These are phyloP conservation scores for Cenchrus purpureus DNA, from an alignment of 176 grass and related monocot genomes.

Conservation along the genomic window DNA sequence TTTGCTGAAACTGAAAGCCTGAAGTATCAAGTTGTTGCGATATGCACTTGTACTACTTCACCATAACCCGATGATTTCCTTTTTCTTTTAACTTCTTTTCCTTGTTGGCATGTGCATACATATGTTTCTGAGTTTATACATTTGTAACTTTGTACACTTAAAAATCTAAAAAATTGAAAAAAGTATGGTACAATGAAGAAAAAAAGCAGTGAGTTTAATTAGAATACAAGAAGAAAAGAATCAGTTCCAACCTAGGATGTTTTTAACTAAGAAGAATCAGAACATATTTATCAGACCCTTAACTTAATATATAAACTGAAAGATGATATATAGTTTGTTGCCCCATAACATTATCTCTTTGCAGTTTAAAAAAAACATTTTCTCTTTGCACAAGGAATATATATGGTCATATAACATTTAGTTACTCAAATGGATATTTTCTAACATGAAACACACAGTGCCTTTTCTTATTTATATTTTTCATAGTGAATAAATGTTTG, in stretches of 20 bases:
- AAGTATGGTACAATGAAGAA: neutral
- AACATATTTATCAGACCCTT: too few species aligned
- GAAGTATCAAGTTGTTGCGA: neutral
- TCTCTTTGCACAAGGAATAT: neutral
- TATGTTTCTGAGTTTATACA: neutral
- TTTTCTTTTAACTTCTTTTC: neutral
- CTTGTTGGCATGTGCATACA: neutral
- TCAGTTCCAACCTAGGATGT: neutral
- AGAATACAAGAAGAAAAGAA: neutral
- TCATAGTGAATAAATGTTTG: neutral
- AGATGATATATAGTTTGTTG: neutral
- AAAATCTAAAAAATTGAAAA: neutral
- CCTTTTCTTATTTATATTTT: neutral
- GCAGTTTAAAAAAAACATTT: neutral
- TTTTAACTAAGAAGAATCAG: neutral
- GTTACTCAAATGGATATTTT: neutral
- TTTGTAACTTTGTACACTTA: neutral
- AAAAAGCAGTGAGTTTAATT: neutral
- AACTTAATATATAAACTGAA: too few species aligned
- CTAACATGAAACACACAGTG: neutral
- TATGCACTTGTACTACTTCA: too few species aligned
- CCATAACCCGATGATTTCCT: neutral
- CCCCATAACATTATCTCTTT: neutral
- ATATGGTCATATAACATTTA: neutral
- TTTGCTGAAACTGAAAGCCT: neutral